Base-by-base conservation (phyloP, 495 filamentous ascomycete genomes). In the Chaetomium fimeti region DNA sequence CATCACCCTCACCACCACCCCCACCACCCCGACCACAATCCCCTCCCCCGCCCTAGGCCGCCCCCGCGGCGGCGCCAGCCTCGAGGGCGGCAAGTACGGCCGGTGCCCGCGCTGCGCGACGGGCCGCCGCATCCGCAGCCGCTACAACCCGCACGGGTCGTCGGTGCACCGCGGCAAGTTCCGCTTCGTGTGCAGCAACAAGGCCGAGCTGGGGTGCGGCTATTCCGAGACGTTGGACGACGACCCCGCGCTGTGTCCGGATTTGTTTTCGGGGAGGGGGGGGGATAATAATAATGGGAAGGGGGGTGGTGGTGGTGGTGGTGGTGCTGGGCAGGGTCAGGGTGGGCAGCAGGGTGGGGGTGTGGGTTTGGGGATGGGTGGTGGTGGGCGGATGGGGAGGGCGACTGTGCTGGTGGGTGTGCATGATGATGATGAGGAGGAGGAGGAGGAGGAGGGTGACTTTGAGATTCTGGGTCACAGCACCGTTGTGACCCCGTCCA, bases 101-200 rank as follows among this genome's bases (percentile, higher is more conserved):
- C 67, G 51, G 18, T 70, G 68, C 43, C 68, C 68, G 1, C 9
- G 47, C 42, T 70, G 68, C 60, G 5, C 4, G 8, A 64, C 40
- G 11, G 68, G 68, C 42, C 54, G 58, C 18, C 66, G 62, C 32
- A 45, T 66, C n/a, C 58, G 62, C n/a, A 20, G 28, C 18, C 58
- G 38, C 25, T 56, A 53, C 56, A 60, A 63, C n/a, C 67, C 36
- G 29, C 22, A 57, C 15, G 61, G 57, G 13, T 2, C 3, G 7
- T 57, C 49, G 16, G 18, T 29, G 16, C 27, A 61, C 57, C 25
- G 49, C 13, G 67, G 60, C 25, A 58, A 60, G 25, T 62, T 56
- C 36, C 57, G 55, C 15, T 66, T 64, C 52, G 52, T 55, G 18
- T 69, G 67, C 64, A 69, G 67, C 61, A 54, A 67, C 43, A 42